Evolutionary conservation across 2,329 filamentous ascomycete genomes (phyloP).

Genomic region (Cercospora sp.): DNA sequence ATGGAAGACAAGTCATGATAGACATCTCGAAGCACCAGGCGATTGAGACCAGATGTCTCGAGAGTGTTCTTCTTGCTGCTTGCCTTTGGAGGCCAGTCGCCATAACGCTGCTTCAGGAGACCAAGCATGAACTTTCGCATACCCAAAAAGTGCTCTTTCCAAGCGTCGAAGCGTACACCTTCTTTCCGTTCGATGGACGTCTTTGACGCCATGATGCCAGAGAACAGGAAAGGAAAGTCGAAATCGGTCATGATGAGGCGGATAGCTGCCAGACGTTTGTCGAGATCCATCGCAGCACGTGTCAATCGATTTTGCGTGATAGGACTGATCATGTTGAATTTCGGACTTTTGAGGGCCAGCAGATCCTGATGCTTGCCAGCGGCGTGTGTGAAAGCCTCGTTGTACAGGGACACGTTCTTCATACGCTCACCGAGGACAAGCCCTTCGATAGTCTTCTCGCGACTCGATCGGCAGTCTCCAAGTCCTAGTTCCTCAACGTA

Average conservation of each 20-base stretch:
- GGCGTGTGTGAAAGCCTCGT: slow-evolving; percentile 87
- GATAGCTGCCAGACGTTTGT: slow-evolving; percentile 68
- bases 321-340: slow-evolving; percentile 68
- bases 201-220: slow-evolving; percentile 82
- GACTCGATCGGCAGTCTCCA: slow-evolving; percentile 75
- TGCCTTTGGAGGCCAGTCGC: slow-evolving; percentile 87
- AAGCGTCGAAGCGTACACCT: slow-evolving; percentile 76
- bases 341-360: slow-evolving; percentile 65
- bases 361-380: slow-evolving; percentile 79
- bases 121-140: slow-evolving; percentile 72
- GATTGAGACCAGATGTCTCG: slow-evolving; percentile 80
- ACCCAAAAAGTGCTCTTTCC: slow-evolving; percentile 71
- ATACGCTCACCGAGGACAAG: slow-evolving; percentile 87
- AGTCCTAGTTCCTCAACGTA: slow-evolving; percentile 77
- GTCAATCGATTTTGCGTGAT: slow-evolving; percentile 78
- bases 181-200: slow-evolving; percentile 72
- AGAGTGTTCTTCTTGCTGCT: slow-evolving; percentile 89
- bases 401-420: slow-evolving; percentile 78
- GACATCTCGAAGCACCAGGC: slow-evolving; percentile 74
- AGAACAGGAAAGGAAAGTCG: slow-evolving; percentile 86
- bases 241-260: slow-evolving; percentile 78
- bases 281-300: slow-evolving; percentile 75
- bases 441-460: slow-evolving; percentile 85
- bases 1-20: slow-evolving; percentile 84
- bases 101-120: slow-evolving; percentile 68